Percentiles rank a stretch among this genome's conserved stretches.
phyloP scores from a whole-genome alignment of 345 rosid species.

The Odontarrhena argentea region DNA sequence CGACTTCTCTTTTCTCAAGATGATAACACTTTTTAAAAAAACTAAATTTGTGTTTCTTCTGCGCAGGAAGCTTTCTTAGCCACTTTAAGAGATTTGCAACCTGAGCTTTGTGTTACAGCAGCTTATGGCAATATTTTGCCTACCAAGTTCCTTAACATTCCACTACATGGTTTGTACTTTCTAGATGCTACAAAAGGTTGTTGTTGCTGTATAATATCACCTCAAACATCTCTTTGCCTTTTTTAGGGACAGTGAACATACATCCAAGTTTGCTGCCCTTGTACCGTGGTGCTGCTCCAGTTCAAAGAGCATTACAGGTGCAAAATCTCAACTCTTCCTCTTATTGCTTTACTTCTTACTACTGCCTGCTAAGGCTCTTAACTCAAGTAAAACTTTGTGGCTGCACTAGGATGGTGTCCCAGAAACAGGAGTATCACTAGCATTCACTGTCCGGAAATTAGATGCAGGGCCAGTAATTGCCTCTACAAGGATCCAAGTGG shows the following conservation, averaged over 20 bases:
- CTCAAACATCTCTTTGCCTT: neutral
- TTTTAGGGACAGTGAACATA: conserved; percentile 88
- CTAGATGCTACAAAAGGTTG: neutral
- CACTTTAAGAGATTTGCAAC: conserved; percentile 70
- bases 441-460: conserved; percentile 76
- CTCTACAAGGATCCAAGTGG: conserved; percentile 53
- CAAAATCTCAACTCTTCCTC: neutral
- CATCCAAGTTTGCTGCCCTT: conserved; percentile 89
- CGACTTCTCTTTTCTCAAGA: conserved; percentile 3
- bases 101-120: conserved; percentile 91
- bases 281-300: conserved; percentile 98
- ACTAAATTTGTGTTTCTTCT: neutral
- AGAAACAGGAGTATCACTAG: conserved; percentile 93
- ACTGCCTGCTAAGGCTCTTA: conserved; percentile 12
- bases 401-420: conserved; percentile 74
- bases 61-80: conserved; percentile 71
- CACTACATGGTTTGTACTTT: conserved; percentile 65
- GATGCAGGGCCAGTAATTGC: conserved; percentile 97
- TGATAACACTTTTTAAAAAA: neutral
- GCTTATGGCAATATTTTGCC: conserved; percentile 97
- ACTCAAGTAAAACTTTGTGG: conserved; percentile 31
- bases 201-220: neutral
- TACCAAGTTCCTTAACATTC: conserved; percentile 77
- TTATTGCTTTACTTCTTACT: conserved; percentile 9
- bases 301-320: conserved; percentile 90